These are phyloP conservation scores for Adansonia gregorii DNA, from an alignment of 441 rosid genomes.

Conservation along the genomic window DNA sequence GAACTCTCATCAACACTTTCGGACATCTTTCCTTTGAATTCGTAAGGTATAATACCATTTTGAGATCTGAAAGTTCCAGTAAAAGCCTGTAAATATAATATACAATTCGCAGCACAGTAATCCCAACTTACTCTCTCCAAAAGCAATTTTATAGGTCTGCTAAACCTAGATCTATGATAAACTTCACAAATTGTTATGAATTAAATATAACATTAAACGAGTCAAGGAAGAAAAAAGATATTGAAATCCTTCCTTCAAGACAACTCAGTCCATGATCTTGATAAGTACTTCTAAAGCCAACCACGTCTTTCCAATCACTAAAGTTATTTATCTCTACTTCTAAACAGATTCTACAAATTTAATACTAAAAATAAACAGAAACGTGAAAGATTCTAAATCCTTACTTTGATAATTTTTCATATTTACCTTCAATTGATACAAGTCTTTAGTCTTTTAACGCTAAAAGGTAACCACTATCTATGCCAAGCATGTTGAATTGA, in stretches of 20 bases:
- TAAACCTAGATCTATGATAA: constrained; percentile 9
- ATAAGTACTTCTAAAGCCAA: constrained; percentile 4
- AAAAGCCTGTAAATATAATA: constrained; percentile 18
- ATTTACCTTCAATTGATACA: background rate
- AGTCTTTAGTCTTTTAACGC: background rate
- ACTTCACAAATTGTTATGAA: background rate
- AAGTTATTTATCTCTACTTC: background rate
- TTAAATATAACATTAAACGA: background rate
- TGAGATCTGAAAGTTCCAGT: constrained; percentile 40
- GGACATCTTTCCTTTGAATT: constrained; percentile 35
- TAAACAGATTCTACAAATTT: background rate
- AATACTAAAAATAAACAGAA: constrained; percentile 5
- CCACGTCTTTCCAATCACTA: background rate
- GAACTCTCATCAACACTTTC: constrained; percentile 38
- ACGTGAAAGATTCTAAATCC: constrained; percentile 6
- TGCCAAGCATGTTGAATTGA: constrained; percentile 6
- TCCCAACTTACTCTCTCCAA: constrained; percentile 7
- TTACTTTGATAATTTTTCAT: background rate
- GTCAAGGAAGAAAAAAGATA: background rate
- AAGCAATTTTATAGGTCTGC: background rate
- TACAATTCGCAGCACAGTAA: background rate
- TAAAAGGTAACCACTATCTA: background rate
- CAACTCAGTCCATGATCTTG: constrained; percentile 17
- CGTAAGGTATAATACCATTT: constrained; percentile 38
- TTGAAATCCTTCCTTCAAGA: background rate